Conservation (phyloP, 2,329 filamentous ascomycete genomes). For the Atkinsonella hypoxylon region DNA sequence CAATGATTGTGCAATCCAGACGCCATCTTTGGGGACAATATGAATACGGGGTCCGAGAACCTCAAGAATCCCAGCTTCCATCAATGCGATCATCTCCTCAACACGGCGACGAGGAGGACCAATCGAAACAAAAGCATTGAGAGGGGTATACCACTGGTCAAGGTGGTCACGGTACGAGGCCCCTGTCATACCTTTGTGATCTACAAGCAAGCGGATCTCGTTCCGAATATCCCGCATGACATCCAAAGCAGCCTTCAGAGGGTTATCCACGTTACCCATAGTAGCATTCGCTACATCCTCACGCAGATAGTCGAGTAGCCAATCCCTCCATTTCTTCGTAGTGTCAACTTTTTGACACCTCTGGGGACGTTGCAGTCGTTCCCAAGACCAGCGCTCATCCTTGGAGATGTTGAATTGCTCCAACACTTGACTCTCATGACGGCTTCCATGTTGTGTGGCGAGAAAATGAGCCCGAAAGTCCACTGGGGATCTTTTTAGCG, state of each 20-base stretch:
- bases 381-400: slow-evolving; percentile 5
- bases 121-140: slow-evolving; percentile 5
- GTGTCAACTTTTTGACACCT: not conserved
- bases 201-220: slow-evolving; percentile 5
- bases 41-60: slow-evolving; percentile 4
- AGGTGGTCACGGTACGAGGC: slow-evolving; percentile 4
- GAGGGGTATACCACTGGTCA: slow-evolving; percentile 5
- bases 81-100: slow-evolving; percentile 6
- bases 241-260: slow-evolving; percentile 4
- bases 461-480: slow-evolving; percentile 1
- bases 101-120: slow-evolving; percentile 5
- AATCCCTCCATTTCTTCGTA: not conserved
- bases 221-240: slow-evolving; percentile 6
- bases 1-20: slow-evolving; percentile 1
- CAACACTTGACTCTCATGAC: slow-evolving; percentile 1
- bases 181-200: slow-evolving; percentile 4
- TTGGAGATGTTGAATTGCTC: slow-evolving; percentile 3
- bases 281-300: slow-evolving; percentile 1
- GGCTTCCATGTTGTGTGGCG: not conserved
- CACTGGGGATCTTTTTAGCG: not conserved
- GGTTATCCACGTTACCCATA: slow-evolving; percentile 2
- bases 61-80: slow-evolving; percentile 3
- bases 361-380: slow-evolving; percentile 2
- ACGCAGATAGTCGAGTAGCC: slow-evolving; percentile 2
- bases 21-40: not conserved